Evolutionary conservation across 805 yeast genomes (phyloP), one percentile per base, ranked within the genome.

Genomic region (Brettanomyces anomalus): DNA sequence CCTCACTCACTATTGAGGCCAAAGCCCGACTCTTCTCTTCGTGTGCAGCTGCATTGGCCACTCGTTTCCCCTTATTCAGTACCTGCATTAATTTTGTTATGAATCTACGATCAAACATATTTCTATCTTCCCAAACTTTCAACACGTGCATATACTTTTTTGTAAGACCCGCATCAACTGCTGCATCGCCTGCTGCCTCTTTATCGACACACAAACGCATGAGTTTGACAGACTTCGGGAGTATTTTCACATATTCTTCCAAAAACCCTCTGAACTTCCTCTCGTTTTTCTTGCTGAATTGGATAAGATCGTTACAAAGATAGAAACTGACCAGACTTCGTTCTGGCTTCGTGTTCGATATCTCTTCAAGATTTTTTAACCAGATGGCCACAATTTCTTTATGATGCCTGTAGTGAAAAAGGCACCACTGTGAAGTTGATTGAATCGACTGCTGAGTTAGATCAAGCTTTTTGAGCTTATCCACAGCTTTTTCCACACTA

Each of bases 301-400:
- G 96, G 1, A 85, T 81, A 18, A 86, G 79, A 50, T 86, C 96
- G 58, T 86, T 86, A 41, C 83, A 81, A 13, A 86, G 65, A 54
- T 86, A 86, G 19, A 86, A 67, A 43, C 82, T 61, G 2, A 81
- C 44, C 35, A 51, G 36, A 19, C 47, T 37, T 10, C 41, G 37
- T 19, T 42, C 45, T 14, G 48, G 43, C 17, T 70, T 41, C 81
- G 67, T 46, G 70, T 72, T 51, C 72, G 44, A 20, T 49, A 18
- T n/a, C 45, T 31, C 26, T 28, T 32, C 43, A 13, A 6, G 40
- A 19, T n/a, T 40, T 45, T 17, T 54, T 45, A 42, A 26, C 54
- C 53, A 49, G 15, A 48, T 18, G 14, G 44, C 28, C 13, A 49
- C 85, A 26, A 76, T 67, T 24, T 69, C 67, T 2, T 55, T 57